Evolutionary conservation across 2,329 filamentous ascomycete species (phyloP).

Genomic region (Eutypella sp.): DNA sequence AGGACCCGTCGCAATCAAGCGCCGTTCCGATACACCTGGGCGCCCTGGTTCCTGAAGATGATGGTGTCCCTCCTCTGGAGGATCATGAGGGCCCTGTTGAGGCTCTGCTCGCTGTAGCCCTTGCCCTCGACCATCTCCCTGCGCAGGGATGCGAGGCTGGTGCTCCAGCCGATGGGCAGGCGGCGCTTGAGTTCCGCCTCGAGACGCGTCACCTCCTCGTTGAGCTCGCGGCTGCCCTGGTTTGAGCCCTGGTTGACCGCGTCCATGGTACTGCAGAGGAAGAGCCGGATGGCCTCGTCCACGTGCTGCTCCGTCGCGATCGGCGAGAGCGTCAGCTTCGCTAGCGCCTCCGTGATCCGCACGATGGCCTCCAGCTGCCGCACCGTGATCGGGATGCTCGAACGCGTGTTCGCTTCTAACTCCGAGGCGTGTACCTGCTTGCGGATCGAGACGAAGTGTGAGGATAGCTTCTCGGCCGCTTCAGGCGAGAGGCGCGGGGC

Average conservation of each 20-base stretch:
- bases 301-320: conserved; percentile 88
- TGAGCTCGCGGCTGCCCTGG: conserved; percentile 79
- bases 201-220: conserved; percentile 81
- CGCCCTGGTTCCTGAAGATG: conserved; percentile 71
- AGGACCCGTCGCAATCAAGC: conserved; percentile 38
- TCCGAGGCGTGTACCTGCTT: conserved; percentile 90
- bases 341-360: conserved; percentile 92
- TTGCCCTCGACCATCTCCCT: conserved; percentile 90
- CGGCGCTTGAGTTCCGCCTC: conserved; percentile 85
- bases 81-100: conserved; percentile 80
- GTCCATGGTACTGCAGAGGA: conserved; percentile 96
- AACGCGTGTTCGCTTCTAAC: conserved; percentile 81
- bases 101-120: conserved; percentile 79
- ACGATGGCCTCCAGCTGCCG: conserved; percentile 96
- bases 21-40: conserved; percentile 69
- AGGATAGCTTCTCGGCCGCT: conserved; percentile 92
- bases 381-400: conserved; percentile 94
- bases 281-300: conserved; percentile 93
- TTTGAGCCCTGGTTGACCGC: conserved; percentile 87
- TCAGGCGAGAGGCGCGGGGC: conserved; percentile 85
- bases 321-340: conserved; percentile 81
- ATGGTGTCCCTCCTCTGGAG: conserved; percentile 84
- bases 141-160: conserved; percentile 77
- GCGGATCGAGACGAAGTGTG: conserved; percentile 94
- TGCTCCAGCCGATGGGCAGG: conserved; percentile 92